Base-by-base conservation (phyloP, 2,329 filamentous ascomycete genomes). In the Penicillium expansum region DNA sequence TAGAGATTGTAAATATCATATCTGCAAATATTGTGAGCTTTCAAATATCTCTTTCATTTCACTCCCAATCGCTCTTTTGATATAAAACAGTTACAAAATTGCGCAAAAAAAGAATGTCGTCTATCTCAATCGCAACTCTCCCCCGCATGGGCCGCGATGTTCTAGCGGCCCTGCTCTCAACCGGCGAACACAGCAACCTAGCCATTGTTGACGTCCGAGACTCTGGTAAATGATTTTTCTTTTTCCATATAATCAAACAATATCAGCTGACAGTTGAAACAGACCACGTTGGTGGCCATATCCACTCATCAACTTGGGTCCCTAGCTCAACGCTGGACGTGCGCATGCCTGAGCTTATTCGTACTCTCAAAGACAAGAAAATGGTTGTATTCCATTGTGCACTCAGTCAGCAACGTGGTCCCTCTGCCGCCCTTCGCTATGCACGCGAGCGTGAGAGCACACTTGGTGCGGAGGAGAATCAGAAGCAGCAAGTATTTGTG, bases 351-450 rank as follows among this genome's bases (percentile, higher is more conserved):
- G 90, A 92, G 61, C 84, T 99, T n/a, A 81, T 96, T 13, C 86
- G 91, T 55, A 86, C 83, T 42, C 83, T 97, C 47, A 79, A 85
- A 62, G 86, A 88, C 69, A 92, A 91, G 74, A 85, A 94, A 55
- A 88, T 83, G 11, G 91, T 99, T 14, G 85, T 99, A 1, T 99
- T 99, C 74, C 94, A 99, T 77, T 99, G 94, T 76, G 89, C 90
- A 18, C 79, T 97, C 54, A 93, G 89, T 64, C 94, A 97, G 78
- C 89, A 96, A 77, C 83, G 94, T 0, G 94, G 94, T 0, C 94
- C 94, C 0, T 83, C 83, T 49, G 92, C 93, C 4, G 94, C 94
- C 4, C 76, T 96, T 65, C 82, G 83, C 67, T 97, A 97, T 73
- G 71, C 69, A 0, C 70, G 76, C 5, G 89, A 92, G 76, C 80